These are phyloP conservation scores for Xylaria polymorpha DNA, from an alignment of 2,329 filamentous ascomycete genomes.

Conservation along the genomic window DNA sequence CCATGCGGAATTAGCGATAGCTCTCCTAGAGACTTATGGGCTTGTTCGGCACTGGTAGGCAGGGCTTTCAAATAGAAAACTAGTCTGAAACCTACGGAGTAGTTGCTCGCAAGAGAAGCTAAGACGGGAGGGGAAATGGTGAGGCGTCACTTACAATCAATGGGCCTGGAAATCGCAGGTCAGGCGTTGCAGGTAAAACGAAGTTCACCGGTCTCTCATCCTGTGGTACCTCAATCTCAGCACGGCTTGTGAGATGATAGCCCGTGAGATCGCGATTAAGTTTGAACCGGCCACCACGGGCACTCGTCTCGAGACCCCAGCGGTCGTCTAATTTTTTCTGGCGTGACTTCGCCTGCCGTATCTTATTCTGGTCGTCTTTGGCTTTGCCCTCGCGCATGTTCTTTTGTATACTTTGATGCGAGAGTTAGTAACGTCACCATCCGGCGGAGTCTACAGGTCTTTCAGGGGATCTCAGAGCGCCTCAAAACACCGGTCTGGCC, in stretches of 20 bases:
- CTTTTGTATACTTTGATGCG: conserved; percentile 64
- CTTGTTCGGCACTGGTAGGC: not conserved
- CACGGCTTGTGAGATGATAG: conserved; percentile 67
- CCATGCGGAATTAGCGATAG: conserved; percentile 5
- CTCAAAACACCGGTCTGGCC: not conserved
- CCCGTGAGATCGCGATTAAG: conserved; percentile 79
- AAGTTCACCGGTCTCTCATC: conserved; percentile 70
- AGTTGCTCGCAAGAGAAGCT: not conserved
- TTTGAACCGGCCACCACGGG: conserved; percentile 81
- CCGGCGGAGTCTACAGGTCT: not conserved
- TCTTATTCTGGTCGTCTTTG: conserved; percentile 84
- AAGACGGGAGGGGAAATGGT: not conserved
- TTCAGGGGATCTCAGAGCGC: not conserved
- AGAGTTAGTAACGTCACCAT: conserved; percentile 1
- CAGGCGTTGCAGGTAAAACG: conserved; percentile 70
- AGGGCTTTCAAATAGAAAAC: not conserved
- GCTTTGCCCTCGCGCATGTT: conserved; percentile 81
- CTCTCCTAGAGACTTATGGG: not conserved
- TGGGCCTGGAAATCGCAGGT: conserved; percentile 79
- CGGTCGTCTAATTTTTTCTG: conserved; percentile 88
- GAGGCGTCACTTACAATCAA: conserved; percentile 59
- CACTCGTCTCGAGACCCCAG: conserved; percentile 79
- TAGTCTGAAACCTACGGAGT: not conserved
- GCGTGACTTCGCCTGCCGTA: conserved; percentile 84
- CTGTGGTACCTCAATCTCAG: conserved; percentile 76